Evolutionary conservation across 179 eudicot genomes (phyloP), one percentile per base, ranked within the genome.

Genomic region (Silene noctiflora): DNA sequence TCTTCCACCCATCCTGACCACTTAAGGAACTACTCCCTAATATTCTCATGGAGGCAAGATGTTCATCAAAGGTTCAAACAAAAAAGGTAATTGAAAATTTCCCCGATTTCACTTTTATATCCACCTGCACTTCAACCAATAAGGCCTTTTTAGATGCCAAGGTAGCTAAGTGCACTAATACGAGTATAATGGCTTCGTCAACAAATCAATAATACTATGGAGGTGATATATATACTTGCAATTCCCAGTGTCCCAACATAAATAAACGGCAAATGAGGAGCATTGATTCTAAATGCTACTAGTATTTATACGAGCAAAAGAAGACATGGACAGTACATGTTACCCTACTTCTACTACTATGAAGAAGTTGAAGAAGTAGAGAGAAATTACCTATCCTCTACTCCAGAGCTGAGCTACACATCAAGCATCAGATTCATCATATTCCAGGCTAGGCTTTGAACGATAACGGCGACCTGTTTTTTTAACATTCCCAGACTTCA

Each of bases 381-480:
- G 51, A 24, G 17, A 56, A 56, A 31, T 71, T 11, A 74, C 68
- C 62, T 63, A 67, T 29, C 73, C 46, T 58, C 46, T 21, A 48
- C 24, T 14, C n/a, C 10, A 51, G 31, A 21, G 21, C 27, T 27
- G 4, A 59, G 35, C 69, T 27, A 39, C 11, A 39, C 42, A 75
- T 85, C 81, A 85, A 66, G 81, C 33, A 74, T 55, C 75, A 21
- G 79, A 80, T 46, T 85, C 84, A 27, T 83, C 83, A 6, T 46
- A 51, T 62, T 74, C 80, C 58, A 24, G 31, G 55, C 46, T 69
- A 56, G 25, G 73, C 81, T 84, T 91, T 55, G 86, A 56, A 71
- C 97, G 91, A 82, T 89, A 91, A 42, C 68, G 80, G 51, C 94
- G 92, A 76, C 85, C 77, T 70, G 83, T 35, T 80, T 80, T 84